Percentiles rank a stretch among this genome's conserved stretches.
Conservation (phyloP, 179 eudicot species). For the Corrigiola litoralis region DNA sequence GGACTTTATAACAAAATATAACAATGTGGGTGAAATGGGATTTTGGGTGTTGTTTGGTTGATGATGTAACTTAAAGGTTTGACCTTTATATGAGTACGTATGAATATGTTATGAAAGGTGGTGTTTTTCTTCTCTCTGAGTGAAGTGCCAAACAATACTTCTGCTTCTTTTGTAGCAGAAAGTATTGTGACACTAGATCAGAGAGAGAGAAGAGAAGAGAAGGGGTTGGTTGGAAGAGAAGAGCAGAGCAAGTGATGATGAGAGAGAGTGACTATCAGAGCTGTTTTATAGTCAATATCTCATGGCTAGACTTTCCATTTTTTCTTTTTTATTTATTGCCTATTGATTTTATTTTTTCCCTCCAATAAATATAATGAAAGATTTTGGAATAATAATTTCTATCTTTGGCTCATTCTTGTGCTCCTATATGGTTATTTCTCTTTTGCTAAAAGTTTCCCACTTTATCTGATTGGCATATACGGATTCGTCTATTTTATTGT, state of each 20-base stretch:
- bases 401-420: no score
- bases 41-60: conserved; percentile 3
- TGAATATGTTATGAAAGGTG: neutral
- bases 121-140: conserved; percentile 8
- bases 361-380: neutral
- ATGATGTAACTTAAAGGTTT: neutral
- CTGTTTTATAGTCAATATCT: conserved; percentile 31
- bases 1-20: neutral
- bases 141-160: conserved; percentile 17
- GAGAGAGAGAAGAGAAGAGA: conserved; percentile 11
- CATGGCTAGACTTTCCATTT: conserved; percentile 8
- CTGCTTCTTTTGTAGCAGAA: conserved; percentile 17
- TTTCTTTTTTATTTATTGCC: neutral
- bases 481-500: no score
- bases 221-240: conserved; percentile 16
- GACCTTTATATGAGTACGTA: neutral
- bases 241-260: conserved; percentile 19
- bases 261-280: conserved; percentile 12
- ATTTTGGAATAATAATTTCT: no score
- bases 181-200: conserved; percentile 19
- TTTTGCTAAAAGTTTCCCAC: no score
- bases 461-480: no score
- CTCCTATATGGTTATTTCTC: no score
- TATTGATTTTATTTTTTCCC: neutral
- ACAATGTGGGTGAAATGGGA: conserved; percentile 18